Percentiles rank a stretch among this genome's conserved stretches.
Conservation (phyloP, 2,329 filamentous ascomycete species). For the Alternaria consortialis region DNA sequence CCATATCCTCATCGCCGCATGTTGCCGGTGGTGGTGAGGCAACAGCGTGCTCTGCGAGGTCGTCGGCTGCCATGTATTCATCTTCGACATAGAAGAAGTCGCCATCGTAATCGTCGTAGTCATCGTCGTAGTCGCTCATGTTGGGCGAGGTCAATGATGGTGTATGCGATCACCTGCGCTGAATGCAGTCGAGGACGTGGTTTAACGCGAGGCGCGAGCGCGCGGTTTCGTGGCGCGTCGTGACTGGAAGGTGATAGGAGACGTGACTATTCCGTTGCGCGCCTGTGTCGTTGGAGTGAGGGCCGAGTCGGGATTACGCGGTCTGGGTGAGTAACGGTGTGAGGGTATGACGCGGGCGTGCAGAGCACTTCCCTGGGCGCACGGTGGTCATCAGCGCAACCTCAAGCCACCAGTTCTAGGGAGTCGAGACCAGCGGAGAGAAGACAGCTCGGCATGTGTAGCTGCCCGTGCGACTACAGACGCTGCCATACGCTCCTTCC, state of each 20-base stretch:
- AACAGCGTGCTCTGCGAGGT: slow-evolving; percentile 59
- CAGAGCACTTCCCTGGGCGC: slow-evolving; percentile 10
- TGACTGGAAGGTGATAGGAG: not conserved
- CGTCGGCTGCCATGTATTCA: slow-evolving; percentile 55
- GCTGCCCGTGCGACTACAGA: not conserved
- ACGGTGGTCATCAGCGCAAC: slow-evolving; percentile 20
- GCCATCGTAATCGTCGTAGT: slow-evolving; percentile 50
- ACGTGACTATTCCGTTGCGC: not conserved
- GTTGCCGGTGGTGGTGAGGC: slow-evolving; percentile 52
- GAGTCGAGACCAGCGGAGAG: not conserved
- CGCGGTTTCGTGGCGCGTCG: not conserved
- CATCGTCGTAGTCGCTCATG: slow-evolving; percentile 56
- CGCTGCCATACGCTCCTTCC: slow-evolving; percentile 10
- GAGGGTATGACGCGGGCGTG: slow-evolving; percentile 16
- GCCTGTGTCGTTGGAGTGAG: not conserved
- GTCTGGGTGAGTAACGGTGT: slow-evolving; percentile 2
- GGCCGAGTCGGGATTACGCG: slow-evolving; percentile 1
- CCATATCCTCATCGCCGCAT: slow-evolving; percentile 42
- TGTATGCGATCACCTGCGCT: slow-evolving; percentile 10
- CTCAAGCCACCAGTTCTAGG: slow-evolving; percentile 4
- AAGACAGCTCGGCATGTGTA: not conserved
- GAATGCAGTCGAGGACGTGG: not conserved
- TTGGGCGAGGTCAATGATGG: slow-evolving; percentile 19
- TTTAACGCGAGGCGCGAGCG: not conserved
- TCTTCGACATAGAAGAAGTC: slow-evolving; percentile 61